Conservation (phyloP, 2,329 filamentous ascomycete genomes). For the Microsporum audouinii region DNA sequence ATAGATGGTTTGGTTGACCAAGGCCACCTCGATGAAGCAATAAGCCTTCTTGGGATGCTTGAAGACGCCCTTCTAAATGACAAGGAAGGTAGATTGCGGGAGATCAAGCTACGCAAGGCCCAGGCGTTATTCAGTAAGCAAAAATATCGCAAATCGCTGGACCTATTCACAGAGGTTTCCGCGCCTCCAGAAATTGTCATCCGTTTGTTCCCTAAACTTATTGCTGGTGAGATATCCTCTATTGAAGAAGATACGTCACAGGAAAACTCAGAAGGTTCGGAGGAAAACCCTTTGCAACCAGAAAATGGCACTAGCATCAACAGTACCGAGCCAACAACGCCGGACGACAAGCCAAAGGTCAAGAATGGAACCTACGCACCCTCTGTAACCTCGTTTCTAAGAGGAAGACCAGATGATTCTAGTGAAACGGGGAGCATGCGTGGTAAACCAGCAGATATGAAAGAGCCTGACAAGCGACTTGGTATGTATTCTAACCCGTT, state of each 20-base stretch:
- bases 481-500: slow-evolving; percentile 13
- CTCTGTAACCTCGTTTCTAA: slow-evolving; percentile 30
- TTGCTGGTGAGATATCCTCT: slow-evolving; percentile 68
- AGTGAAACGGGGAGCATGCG: slow-evolving; percentile 32
- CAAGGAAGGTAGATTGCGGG: slow-evolving; percentile 67
- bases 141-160: slow-evolving; percentile 75
- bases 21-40: slow-evolving; percentile 74
- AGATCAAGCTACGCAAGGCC: slow-evolving; percentile 86
- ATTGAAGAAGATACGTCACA: slow-evolving; percentile 40
- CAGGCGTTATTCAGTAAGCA: slow-evolving; percentile 69
- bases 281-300: slow-evolving; percentile 14
- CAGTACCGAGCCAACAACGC: slow-evolving; percentile 17
- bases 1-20: slow-evolving; percentile 67
- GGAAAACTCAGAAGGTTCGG: slow-evolving; percentile 14
- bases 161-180: slow-evolving; percentile 80
- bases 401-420: slow-evolving; percentile 26
- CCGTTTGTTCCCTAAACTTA: slow-evolving; percentile 66
- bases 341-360: slow-evolving; percentile 19
- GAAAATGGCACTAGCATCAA: slow-evolving; percentile 21
- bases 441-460: slow-evolving; percentile 23
- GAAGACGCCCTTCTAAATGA: slow-evolving; percentile 81
- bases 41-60: slow-evolving; percentile 77
- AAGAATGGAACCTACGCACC: slow-evolving; percentile 25
- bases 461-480: slow-evolving; percentile 21
- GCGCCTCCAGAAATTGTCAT: slow-evolving; percentile 85